Conservation (phyloP, 2,329 filamentous ascomycete species). For the Ophiostoma piceae region DNA sequence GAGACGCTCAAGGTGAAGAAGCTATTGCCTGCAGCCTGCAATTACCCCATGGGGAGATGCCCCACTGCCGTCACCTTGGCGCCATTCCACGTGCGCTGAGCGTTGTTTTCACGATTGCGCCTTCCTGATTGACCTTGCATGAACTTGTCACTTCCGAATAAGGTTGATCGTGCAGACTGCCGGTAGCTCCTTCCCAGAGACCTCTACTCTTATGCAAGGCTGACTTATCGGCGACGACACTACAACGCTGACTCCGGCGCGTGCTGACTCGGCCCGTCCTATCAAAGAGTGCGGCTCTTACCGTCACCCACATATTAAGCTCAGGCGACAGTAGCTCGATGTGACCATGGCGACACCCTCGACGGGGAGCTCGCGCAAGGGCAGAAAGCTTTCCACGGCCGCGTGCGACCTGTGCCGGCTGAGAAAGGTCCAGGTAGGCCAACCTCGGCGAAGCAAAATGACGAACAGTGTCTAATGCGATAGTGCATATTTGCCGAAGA, state of each 20-base stretch:
- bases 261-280: background rate
- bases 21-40: background rate
- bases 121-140: background rate
- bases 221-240: background rate
- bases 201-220: background rate
- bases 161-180: background rate
- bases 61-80: background rate
- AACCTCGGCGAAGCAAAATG: background rate
- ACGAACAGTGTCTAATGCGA: background rate
- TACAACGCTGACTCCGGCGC: background rate
- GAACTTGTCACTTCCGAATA: background rate
- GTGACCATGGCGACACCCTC: background rate
- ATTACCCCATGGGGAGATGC: background rate
- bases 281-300: background rate
- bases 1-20: background rate
- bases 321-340: background rate
- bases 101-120: background rate
- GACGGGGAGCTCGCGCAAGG: conserved; percentile 1
- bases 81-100: background rate
- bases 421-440: conserved; percentile 15
- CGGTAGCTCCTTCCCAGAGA: background rate
- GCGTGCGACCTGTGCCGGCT: conserved; percentile 10
- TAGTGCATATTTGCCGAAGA: background rate
- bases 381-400: conserved; percentile 8
- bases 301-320: background rate